Conservation (phyloP, 2,329 filamentous ascomycete genomes). For the Penicillium sp. region DNA sequence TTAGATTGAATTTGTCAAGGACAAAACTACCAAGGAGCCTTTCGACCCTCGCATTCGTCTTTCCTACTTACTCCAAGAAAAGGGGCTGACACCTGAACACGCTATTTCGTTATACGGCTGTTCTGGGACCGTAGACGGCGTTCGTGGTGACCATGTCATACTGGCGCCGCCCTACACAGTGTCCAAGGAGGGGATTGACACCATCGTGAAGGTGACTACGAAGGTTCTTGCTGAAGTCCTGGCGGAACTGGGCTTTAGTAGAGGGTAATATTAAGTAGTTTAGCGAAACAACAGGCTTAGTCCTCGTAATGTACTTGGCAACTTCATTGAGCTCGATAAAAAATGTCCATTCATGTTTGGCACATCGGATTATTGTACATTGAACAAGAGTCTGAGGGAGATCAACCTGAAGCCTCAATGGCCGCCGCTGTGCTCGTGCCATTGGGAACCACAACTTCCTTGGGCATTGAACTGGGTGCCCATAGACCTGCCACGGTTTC, state of each 20-base stretch:
- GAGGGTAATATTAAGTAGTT: no score
- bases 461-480: conserved; percentile 29
- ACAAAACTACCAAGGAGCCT: conserved; percentile 50
- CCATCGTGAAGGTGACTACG: conserved; percentile 49
- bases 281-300: no score
- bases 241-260: conserved; percentile 2
- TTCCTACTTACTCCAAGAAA: conserved; percentile 48
- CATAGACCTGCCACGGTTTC: conserved; percentile 75
- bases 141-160: conserved; percentile 62
- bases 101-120: conserved; percentile 60
- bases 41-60: conserved; percentile 46
- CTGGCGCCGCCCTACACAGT: conserved; percentile 64
- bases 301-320: no score
- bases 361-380: conserved; percentile 17
- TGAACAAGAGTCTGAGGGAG: conserved; percentile 1
- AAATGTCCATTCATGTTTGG: not conserved
- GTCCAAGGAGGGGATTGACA: conserved; percentile 51
- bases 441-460: conserved; percentile 18
- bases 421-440: conserved; percentile 18
- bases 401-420: conserved; percentile 19
- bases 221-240: conserved; percentile 52
- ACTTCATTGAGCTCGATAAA: not conserved
- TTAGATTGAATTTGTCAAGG: conserved; percentile 53
- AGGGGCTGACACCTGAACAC: conserved; percentile 41
- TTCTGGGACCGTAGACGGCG: conserved; percentile 54